Conservation (phyloP, 1,139 yeast genomes). For the Arxiozyma slooffiae region DNA sequence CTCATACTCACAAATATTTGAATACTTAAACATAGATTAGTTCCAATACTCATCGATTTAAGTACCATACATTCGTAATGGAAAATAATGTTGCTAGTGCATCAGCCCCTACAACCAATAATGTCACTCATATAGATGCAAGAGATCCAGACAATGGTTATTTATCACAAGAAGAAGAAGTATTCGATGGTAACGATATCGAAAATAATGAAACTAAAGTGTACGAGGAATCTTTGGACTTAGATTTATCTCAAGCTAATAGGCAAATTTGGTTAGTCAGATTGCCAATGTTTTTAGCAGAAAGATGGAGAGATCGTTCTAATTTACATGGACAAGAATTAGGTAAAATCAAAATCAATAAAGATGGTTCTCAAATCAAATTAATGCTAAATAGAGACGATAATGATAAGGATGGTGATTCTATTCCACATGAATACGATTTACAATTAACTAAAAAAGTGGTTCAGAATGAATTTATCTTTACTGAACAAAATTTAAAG, state of each 20-base stretch:
- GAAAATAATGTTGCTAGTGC: not conserved
- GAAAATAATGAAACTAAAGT: slow-evolving; percentile 31
- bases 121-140: slow-evolving; percentile 6
- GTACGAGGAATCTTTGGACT: slow-evolving; percentile 50
- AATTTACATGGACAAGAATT: slow-evolving; percentile 61
- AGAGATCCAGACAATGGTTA: slow-evolving; percentile 30
- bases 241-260: slow-evolving; percentile 44
- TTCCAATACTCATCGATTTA: not conserved
- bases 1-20: not conserved
- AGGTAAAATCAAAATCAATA: slow-evolving; percentile 66
- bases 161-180: slow-evolving; percentile 35
- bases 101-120: not conserved
- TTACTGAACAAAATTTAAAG: slow-evolving; percentile 76
- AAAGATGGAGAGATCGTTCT: slow-evolving; percentile 63
- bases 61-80: not conserved
- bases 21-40: not conserved
- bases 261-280: slow-evolving; percentile 88
- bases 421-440: slow-evolving; percentile 79
- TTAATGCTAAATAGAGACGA: slow-evolving; percentile 43
- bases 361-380: slow-evolving; percentile 47
- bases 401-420: slow-evolving; percentile 29
- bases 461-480: slow-evolving; percentile 79
- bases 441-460: slow-evolving; percentile 65
- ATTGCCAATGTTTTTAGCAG: slow-evolving; percentile 77
- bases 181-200: slow-evolving; percentile 36